Conservation (phyloP, 78 protist genomes). For the Tieghemostelium lacteum region DNA sequence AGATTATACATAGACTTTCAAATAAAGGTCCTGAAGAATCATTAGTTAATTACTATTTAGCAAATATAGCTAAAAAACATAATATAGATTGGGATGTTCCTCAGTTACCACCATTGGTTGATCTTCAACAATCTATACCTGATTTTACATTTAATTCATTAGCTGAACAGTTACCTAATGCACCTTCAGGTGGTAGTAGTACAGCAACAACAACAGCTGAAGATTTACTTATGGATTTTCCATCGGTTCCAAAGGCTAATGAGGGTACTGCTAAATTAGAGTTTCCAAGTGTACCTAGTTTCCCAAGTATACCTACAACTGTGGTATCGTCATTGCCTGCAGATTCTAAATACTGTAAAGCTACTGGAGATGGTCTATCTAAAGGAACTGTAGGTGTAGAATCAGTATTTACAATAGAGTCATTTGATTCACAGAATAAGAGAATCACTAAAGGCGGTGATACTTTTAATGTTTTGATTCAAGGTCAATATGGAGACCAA, state of each 20-base stretch:
- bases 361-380: constrained; percentile 31
- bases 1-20: constrained; percentile 69
- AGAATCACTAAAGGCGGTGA: constrained; percentile 76
- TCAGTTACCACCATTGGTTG: constrained; percentile 62
- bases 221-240: constrained; percentile 29
- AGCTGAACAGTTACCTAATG: constrained; percentile 50
- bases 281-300: constrained; percentile 60
- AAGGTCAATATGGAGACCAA: constrained; percentile 77
- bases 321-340: background rate
- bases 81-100: constrained; percentile 71
- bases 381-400: constrained; percentile 31
- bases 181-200: constrained; percentile 15
- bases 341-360: constrained; percentile 16
- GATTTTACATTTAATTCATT: constrained; percentile 45
- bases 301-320: constrained; percentile 14
- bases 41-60: constrained; percentile 54
- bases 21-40: constrained; percentile 80
- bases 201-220: background rate
- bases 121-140: constrained; percentile 71
- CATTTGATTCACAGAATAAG: constrained; percentile 35
- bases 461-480: constrained; percentile 54
- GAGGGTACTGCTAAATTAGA: constrained; percentile 9
- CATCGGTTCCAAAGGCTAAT: constrained; percentile 52
- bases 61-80: constrained; percentile 70
- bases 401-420: constrained; percentile 67